A percentile compares a stretch with the other conserved stretches of the same genome.
Conservation (phyloP, 2,329 filamentous ascomycete species). For the Pseudogymnoascus sp. region DNA sequence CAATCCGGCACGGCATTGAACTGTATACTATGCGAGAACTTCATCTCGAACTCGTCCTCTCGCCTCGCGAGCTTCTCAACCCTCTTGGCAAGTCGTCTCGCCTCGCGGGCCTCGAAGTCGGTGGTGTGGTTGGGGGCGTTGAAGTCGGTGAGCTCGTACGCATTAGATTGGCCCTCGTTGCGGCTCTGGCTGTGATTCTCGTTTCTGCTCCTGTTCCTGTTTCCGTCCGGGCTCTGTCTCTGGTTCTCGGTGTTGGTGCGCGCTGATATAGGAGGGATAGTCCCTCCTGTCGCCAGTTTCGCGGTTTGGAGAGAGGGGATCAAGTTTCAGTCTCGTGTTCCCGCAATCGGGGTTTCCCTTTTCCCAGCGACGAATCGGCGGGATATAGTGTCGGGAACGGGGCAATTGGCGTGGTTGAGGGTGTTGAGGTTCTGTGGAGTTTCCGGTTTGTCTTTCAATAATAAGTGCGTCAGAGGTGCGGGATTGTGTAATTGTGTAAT, state of each 20-base stretch:
- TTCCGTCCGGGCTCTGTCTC: background rate
- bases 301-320: background rate
- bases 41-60: slow-evolving; percentile 80
- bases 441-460: background rate
- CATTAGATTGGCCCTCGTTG: slow-evolving; percentile 3
- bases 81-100: slow-evolving; percentile 35
- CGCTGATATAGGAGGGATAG: slow-evolving; percentile 3
- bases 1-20: slow-evolving; percentile 99
- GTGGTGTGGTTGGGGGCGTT: background rate
- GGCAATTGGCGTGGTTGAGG: background rate
- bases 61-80: slow-evolving; percentile 62
- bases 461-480: background rate
- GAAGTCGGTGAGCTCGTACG: slow-evolving; percentile 1
- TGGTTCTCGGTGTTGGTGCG: background rate
- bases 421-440: background rate
- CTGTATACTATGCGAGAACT: slow-evolving; percentile 98
- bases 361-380: slow-evolving; percentile 1
- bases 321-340: background rate
- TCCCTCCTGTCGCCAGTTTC: slow-evolving; percentile 9
- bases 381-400: background rate
- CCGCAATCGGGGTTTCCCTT: background rate
- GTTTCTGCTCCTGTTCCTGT: background rate
- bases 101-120: slow-evolving; percentile 1
- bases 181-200: background rate
- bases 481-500: background rate